Base-by-base conservation (phyloP, 768 basidiomycete genomes). In the Boletus huronensis region DNA sequence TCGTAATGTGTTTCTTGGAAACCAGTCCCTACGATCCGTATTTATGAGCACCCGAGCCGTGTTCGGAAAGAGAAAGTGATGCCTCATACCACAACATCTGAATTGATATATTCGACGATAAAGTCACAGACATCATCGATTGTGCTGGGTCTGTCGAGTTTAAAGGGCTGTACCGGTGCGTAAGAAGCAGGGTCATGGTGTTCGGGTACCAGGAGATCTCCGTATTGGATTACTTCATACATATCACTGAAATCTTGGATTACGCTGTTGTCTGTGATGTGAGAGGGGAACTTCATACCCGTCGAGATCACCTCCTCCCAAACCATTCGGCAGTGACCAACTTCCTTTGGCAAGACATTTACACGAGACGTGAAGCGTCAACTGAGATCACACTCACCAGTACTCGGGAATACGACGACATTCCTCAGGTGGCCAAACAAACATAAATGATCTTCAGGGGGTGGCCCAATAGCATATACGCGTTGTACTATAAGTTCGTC, bases 81-180 rank as follows among this genome's bases (percentile, higher is more conserved):
- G 7, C 38, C 3, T 63, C 78, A 19, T 70, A 90, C 88, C 78
- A 90, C 70, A 40, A 90, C 80, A 62, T 93, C 89, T 0, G 89
- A 90, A 58, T 88, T 79, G 65, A 93, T 90, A 52, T 92, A 93
- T 60, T 93, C 84, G 14, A 90, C 82, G 23, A 93, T 74, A 60
- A 93, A 93, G 53, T 93, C 77, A 56, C 87, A 88, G 14, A 93
- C 82, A 59, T 91, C 88, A 1, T 84, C 74, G 6, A 90, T 79
- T 0, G 76, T 82, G 52, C 82, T 81, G 8, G 80, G 76, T 17
- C 78, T 71, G 13, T 60, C 62, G 21, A 85, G 68, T 4, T 65
- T 69, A 41, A 68, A 71, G 1, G 79, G 69, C 0, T 58, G 60
- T 8, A 69, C 71, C 3, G 76, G 41, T 2, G 69, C 54, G 60